Conservation (phyloP, 129 eudicot genomes). For the Centella asiatica region DNA sequence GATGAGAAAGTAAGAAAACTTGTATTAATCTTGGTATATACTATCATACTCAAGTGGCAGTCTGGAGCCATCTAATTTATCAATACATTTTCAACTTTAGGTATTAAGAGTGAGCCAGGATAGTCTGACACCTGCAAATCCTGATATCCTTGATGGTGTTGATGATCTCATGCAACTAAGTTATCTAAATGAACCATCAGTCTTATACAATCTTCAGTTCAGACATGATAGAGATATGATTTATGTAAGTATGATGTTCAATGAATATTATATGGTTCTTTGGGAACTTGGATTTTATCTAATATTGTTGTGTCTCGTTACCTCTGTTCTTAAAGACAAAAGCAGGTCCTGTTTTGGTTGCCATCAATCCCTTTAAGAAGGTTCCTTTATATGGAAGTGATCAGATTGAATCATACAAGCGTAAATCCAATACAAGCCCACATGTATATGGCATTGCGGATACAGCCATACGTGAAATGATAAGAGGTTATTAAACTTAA, state of each 20-base stretch:
- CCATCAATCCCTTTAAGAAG: conserved; percentile 25
- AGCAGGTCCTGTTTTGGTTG: conserved; percentile 29
- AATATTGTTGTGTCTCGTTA: not conserved
- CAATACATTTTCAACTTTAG: conserved; percentile 32
- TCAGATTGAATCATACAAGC: conserved; percentile 21
- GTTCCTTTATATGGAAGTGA: conserved; percentile 22
- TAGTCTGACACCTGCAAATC: conserved; percentile 11
- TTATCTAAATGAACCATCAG: conserved; percentile 10
- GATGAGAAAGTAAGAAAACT: conserved; percentile 65
- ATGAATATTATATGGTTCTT: not conserved
- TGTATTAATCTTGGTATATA: not conserved
- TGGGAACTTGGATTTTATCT: not conserved
- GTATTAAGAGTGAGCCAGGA: conserved; percentile 64
- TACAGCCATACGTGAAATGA: conserved; percentile 25
- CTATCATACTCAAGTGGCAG: not conserved
- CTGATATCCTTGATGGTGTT: conserved; percentile 6
- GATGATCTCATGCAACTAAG: conserved; percentile 11
- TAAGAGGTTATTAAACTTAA: conserved; percentile 16
- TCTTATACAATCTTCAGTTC: conserved; percentile 20
- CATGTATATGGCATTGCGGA: conserved; percentile 30
- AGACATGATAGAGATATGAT: conserved; percentile 16
- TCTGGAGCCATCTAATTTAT: not conserved
- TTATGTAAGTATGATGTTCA: conserved; percentile 9
- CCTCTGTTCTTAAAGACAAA: conserved; percentile 7
- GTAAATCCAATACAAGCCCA: conserved; percentile 19